phyloP scores from a whole-genome alignment of 176 grass and related monocot genomes.

The Rhynchospora pubera region DNA sequence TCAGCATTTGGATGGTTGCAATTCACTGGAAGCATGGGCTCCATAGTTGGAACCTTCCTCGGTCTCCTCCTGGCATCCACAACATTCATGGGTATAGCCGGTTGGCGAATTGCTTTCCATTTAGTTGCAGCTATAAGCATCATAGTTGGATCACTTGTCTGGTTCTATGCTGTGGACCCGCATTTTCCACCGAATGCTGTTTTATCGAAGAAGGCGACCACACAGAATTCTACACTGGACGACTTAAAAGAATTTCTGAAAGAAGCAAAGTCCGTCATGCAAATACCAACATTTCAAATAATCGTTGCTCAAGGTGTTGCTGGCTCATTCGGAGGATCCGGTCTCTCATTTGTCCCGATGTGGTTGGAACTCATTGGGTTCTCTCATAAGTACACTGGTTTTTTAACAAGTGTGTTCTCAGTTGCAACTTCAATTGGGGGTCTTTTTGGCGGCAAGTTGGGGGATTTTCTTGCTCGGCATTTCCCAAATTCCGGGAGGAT shows the following conservation, averaged over 20 bases:
- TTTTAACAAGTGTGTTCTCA: conserved; percentile 22
- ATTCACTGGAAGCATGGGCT: conserved; percentile 57
- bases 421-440: conserved; percentile 37
- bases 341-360: conserved; percentile 63
- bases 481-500: conserved; percentile 49
- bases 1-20: conserved; percentile 60
- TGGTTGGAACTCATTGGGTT: conserved; percentile 77
- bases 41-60: conserved; percentile 54
- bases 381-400: conserved; percentile 35
- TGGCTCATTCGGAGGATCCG: conserved; percentile 41
- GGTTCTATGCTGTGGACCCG: conserved; percentile 47
- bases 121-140: conserved; percentile 49
- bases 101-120: conserved; percentile 79
- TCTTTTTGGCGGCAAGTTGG: conserved; percentile 40
- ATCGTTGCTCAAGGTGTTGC: conserved; percentile 54
- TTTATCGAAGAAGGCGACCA: neutral
- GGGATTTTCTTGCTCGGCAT: conserved; percentile 33
- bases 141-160: conserved; percentile 37
- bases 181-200: conserved; percentile 1
- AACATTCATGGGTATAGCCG: conserved; percentile 48
- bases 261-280: conserved; percentile 38
- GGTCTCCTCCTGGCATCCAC: conserved; percentile 47
- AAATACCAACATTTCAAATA: conserved; percentile 54
- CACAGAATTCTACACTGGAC: conserved; percentile 20
- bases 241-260: conserved; percentile 32